Evolutionary conservation across 1,139 yeast species (phyloP).

Genomic region (Blastobotrys indianensis): DNA sequence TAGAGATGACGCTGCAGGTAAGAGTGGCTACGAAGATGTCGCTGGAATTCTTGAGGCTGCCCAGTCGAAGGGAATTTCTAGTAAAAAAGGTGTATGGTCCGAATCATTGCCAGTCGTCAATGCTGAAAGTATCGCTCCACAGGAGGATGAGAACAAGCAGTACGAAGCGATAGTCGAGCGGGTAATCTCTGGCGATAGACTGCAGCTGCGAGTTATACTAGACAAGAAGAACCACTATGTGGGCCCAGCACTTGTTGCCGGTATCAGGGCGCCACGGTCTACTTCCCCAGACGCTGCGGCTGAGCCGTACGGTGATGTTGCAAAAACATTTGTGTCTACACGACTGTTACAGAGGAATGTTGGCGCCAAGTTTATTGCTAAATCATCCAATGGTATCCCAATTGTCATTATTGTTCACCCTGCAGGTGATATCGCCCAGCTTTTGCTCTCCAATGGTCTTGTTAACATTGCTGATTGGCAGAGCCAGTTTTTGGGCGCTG

Average conservation of each 20-base stretch:
- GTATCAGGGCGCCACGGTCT: constrained; percentile 66
- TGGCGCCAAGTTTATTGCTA: constrained; percentile 51
- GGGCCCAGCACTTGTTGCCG: constrained; percentile 64
- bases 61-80: constrained; percentile 48
- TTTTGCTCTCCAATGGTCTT: constrained; percentile 60
- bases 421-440: constrained; percentile 70
- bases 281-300: constrained; percentile 38
- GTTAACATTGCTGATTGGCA: constrained; percentile 84
- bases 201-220: constrained; percentile 51
- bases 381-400: constrained; percentile 53
- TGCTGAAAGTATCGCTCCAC: constrained; percentile 34
- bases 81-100: constrained; percentile 55
- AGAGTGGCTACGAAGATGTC: constrained; percentile 37
- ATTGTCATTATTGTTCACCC: constrained; percentile 54
- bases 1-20: constrained; percentile 45
- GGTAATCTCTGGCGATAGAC: constrained; percentile 73
- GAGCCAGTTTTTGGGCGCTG: constrained; percentile 62
- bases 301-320: constrained; percentile 57
- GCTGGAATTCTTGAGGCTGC: constrained; percentile 36
- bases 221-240: constrained; percentile 39
- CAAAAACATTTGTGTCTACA: constrained; percentile 61
- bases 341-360: constrained; percentile 62
- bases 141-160: constrained; percentile 33
- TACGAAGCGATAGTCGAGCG: constrained; percentile 62
- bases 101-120: constrained; percentile 29